These are phyloP conservation scores for Fusarium buxicola DNA, from an alignment of 2,329 filamentous ascomycete genomes.

Conservation along the genomic window DNA sequence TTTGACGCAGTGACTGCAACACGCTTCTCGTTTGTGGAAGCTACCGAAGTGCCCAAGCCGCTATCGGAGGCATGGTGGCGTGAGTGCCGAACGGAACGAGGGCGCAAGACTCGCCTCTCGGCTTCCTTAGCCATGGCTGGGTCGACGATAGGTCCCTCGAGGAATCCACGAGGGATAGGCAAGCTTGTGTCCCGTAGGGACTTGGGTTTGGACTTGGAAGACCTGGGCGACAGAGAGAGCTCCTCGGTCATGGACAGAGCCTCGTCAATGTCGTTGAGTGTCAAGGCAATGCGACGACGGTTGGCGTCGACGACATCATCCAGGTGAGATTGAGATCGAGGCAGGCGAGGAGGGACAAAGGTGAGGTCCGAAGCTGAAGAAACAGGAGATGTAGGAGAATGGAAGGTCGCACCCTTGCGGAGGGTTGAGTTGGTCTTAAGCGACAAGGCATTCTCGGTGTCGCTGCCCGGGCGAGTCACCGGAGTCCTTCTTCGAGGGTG, in stretches of 20 bases:
- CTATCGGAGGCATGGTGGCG: constrained; percentile 85
- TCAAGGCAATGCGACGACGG: constrained; percentile 74
- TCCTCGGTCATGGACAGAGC: constrained; percentile 62
- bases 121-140: constrained; percentile 59
- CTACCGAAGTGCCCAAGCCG: constrained; percentile 86
- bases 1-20: constrained; percentile 55
- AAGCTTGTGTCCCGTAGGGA: constrained; percentile 66
- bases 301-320: constrained; percentile 79
- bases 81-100: constrained; percentile 65
- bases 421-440: constrained; percentile 60
- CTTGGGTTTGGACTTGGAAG: constrained; percentile 42
- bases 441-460: constrained; percentile 49
- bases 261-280: constrained; percentile 74
- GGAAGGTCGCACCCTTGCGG: constrained; percentile 77
- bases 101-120: constrained; percentile 64
- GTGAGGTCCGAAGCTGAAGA: constrained; percentile 52
- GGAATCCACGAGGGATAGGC: constrained; percentile 69
- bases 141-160: constrained; percentile 66
- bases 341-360: constrained; percentile 66
- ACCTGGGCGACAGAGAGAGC: constrained; percentile 54
- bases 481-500: constrained; percentile 61
- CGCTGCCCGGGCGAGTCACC: constrained; percentile 54
- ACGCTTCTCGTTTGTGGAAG: constrained; percentile 67
- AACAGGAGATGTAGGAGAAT: constrained; percentile 63
- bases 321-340: constrained; percentile 75